These are phyloP conservation scores for Serendipita vermifera DNA, from an alignment of 768 basidiomycete species.

Conservation along the genomic window DNA sequence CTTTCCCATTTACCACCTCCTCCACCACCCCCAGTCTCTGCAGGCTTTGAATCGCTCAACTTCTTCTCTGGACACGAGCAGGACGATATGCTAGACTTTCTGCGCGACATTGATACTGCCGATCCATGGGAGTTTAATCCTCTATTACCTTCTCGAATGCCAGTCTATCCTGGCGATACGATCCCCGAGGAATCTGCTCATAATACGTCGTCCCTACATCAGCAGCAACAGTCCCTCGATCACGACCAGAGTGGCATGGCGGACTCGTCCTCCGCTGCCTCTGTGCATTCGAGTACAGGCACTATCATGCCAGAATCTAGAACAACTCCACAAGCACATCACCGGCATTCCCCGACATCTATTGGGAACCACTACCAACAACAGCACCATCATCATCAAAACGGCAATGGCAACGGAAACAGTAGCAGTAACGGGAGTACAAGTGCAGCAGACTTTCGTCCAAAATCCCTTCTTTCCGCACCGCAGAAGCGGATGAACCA, in stretches of 20 bases:
- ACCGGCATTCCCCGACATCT: background rate
- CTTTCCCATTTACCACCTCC: background rate
- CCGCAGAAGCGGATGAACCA: conserved; percentile 85
- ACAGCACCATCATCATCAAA: conserved; percentile 13
- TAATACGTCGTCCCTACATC: conserved; percentile 6
- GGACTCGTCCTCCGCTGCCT: background rate
- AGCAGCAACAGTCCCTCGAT: conserved; percentile 6
- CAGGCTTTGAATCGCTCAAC: conserved; percentile 2
- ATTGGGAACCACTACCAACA: conserved; percentile 6
- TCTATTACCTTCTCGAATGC: conserved; percentile 22
- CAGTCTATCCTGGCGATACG: conserved; percentile 9
- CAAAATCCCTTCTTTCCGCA: conserved; percentile 59
- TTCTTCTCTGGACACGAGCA: conserved; percentile 1
- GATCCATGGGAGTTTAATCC: conserved; percentile 42
- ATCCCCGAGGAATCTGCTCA: background rate
- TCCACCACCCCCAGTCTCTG: background rate
- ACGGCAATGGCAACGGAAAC: conserved; percentile 14
- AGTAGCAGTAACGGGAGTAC: conserved; percentile 17
- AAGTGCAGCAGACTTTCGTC: conserved; percentile 21
- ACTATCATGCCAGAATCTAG: background rate
- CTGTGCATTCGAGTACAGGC: background rate
- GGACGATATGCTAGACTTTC: conserved; percentile 9
- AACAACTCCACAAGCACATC: conserved; percentile 5
- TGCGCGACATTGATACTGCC: conserved; percentile 10
- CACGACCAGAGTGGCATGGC: background rate